Percentiles rank a stretch among this genome's conserved stretches.
These are phyloP conservation scores for Lachnellula arida DNA, from an alignment of 2,329 filamentous ascomycete species.

Conservation along the genomic window DNA sequence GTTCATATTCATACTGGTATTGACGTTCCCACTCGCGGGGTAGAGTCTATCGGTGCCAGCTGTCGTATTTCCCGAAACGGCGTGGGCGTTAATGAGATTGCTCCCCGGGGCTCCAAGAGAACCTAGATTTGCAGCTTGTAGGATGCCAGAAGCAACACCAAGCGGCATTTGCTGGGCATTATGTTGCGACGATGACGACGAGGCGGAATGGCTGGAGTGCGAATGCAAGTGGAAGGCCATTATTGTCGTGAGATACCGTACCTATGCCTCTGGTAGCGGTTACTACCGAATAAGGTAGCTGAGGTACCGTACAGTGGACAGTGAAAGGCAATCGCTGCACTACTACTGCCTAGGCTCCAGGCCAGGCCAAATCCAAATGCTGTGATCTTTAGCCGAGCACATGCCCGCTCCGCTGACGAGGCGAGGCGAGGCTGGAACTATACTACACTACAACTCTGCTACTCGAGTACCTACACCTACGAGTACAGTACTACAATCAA, in stretches of 20 bases:
- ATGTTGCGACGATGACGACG: conserved; percentile 20
- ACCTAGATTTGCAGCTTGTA: conserved; percentile 29
- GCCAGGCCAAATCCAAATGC: too few relatives aligned
- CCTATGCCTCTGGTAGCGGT: too few relatives aligned
- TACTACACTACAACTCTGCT: too few relatives aligned
- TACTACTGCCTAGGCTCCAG: too few relatives aligned
- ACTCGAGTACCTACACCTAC: too few relatives aligned
- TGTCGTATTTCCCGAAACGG: conserved; percentile 17
- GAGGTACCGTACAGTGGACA: too few relatives aligned
- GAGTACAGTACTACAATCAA: too few relatives aligned
- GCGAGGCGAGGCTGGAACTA: too few relatives aligned
- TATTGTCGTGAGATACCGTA: conserved; percentile 6
- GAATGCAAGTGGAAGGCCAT: conserved; percentile 25
- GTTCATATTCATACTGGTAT: conserved; percentile 13
- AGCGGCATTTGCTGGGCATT: conserved; percentile 19
- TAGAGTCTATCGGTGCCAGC: conserved; percentile 42
- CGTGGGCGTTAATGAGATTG: conserved; percentile 18
- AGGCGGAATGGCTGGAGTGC: conserved; percentile 4
- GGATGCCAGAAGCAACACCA: conserved; percentile 23
- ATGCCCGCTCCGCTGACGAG: too few relatives aligned
- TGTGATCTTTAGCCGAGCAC: too few relatives aligned
- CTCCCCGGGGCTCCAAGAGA: conserved; percentile 26
- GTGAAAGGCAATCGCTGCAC: too few relatives aligned
- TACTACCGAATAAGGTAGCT: too few relatives aligned
- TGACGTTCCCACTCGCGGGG: conserved; percentile 33